A percentile compares a stretch with the other conserved stretches of the same genome.
phyloP scores from a whole-genome alignment of 1,284 basidiomycete species.

The Cronartium ribicola region DNA sequence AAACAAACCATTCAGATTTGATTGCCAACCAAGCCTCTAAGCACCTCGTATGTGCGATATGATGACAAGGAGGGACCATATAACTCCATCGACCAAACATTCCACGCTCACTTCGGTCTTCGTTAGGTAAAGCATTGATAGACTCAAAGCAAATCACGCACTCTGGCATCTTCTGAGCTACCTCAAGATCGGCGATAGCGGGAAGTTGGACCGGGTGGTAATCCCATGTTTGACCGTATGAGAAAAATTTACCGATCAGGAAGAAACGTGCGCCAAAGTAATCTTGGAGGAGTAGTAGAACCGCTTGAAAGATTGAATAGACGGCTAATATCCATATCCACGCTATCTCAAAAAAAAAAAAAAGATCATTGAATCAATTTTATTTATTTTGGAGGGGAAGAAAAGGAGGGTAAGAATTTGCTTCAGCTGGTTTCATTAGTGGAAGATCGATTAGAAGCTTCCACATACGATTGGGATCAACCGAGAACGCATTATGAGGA shows the following conservation, averaged over 20 bases:
- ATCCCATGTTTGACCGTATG: conserved; percentile 46
- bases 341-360: conserved; percentile 13
- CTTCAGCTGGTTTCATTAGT: neutral
- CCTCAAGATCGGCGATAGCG: conserved; percentile 42
- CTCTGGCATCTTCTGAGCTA: conserved; percentile 43
- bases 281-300: conserved; percentile 48
- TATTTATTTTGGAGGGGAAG: no score
- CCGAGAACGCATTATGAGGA: conserved; percentile 48
- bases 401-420: neutral
- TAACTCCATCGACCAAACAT: conserved; percentile 31
- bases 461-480: conserved; percentile 47
- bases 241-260: conserved; percentile 44
- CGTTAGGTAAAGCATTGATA: conserved; percentile 44
- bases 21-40: conserved; percentile 48
- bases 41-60: conserved; percentile 48
- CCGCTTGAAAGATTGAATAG: conserved; percentile 46
- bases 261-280: conserved; percentile 49
- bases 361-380: no score
- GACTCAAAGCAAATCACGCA: conserved; percentile 51
- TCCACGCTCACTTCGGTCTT: conserved; percentile 15
- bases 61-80: conserved; percentile 49
- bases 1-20: conserved; percentile 45
- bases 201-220: conserved; percentile 49
- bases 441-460: neutral
- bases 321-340: conserved; percentile 47